Evolutionary conservation across 2,329 filamentous ascomycete genomes (phyloP), one percentile per base, ranked within the genome.

Genomic region (Penicillium olsonii): DNA sequence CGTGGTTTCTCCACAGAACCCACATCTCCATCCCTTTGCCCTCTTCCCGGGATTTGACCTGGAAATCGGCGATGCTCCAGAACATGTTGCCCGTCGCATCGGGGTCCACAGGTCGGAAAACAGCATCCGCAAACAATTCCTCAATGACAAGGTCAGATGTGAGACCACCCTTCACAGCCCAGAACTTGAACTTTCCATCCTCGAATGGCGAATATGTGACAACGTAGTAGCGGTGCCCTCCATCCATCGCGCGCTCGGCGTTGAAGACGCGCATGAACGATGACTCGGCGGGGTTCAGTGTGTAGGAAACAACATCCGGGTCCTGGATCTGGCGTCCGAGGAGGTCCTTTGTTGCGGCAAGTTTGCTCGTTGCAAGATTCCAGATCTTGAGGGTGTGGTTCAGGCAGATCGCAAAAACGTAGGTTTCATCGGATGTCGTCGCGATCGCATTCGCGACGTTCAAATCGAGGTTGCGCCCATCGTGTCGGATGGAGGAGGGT

Each of bases 181-280:
- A 99, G 66, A 99, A 92, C 69, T 96, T 97, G 79, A 99, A 97
- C 66, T 92, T 87, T 29, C 94, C 88, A 34, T 85, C 83, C 24
- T 91, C 88, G 55, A 94, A 84, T 0, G 94, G 92, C 10, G 92
- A 96, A 69, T 91, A 96, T 8, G 90, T 92, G 31, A 90, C 84
- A 45, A 92, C 82, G 50, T 81, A 80, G 64, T 84, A 86, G 33
- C 72, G 65, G 53, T 78, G 75, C 17, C 73, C 74, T 14, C 68
- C 67, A 43, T 75, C 72, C 22, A 76, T 60, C 17, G 75, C 73
- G 15, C 74, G 73, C 38, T 76, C 72, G 11, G 78, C 77, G 12
- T 85, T 83, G 45, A 92, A 78, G 15, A 96, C 77, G 48, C 87
- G 85, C 49, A 96, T 78, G 11, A 96, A 78, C 50, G 88, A 88